These are phyloP conservation scores for Talaromyces albobiverticillius DNA, from an alignment of 2,329 filamentous ascomycete genomes.

Conservation along the genomic window DNA sequence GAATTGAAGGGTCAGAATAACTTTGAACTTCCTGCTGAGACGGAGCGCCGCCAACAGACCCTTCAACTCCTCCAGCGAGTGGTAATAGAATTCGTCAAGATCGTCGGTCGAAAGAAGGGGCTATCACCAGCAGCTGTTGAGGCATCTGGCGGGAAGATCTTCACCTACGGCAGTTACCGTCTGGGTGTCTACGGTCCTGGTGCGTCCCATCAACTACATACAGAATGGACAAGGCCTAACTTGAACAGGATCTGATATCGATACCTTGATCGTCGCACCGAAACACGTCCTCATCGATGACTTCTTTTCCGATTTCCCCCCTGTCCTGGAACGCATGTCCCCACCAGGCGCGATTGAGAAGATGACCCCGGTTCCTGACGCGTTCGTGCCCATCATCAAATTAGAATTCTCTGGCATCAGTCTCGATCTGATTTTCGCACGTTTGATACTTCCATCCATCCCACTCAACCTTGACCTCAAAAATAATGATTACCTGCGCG, in stretches of 20 bases:
- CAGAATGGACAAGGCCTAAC: background rate
- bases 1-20: constrained; percentile 88
- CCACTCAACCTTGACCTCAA: constrained; percentile 71
- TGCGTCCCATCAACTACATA: constrained; percentile 27
- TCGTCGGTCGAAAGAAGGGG: constrained; percentile 70
- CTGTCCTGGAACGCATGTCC: constrained; percentile 71
- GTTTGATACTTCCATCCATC: constrained; percentile 69
- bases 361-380: constrained; percentile 79
- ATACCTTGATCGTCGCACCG: constrained; percentile 88
- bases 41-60: constrained; percentile 71
- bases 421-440: constrained; percentile 89
- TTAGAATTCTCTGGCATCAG: constrained; percentile 87
- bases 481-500: constrained; percentile 80
- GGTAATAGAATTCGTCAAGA: constrained; percentile 80
- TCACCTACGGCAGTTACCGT: constrained; percentile 93
- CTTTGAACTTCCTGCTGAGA: constrained; percentile 81
- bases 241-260: constrained; percentile 83
- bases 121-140: constrained; percentile 75
- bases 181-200: constrained; percentile 87
- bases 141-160: constrained; percentile 85
- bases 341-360: constrained; percentile 77
- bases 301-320: constrained; percentile 89
- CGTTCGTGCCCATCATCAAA: constrained; percentile 96
- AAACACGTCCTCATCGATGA: constrained; percentile 85
- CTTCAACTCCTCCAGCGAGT: constrained; percentile 75